Evolutionary conservation across 805 yeast genomes (phyloP).

Genomic region (Dipodascopsis tothii): DNA sequence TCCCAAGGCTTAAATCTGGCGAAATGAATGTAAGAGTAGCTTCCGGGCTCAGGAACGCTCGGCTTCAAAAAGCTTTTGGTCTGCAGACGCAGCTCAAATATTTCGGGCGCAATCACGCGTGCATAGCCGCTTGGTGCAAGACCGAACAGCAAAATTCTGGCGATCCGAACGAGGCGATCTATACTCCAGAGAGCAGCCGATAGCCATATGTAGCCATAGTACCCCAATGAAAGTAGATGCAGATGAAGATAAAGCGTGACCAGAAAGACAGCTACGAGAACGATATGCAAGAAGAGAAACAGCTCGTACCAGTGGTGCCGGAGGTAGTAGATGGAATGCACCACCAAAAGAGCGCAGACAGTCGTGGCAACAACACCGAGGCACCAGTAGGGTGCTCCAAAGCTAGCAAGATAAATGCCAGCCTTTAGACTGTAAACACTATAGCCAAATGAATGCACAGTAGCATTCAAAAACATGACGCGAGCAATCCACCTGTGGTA

Average conservation of each 20-base stretch:
- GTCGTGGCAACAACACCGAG: neutral
- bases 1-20: slow-evolving; percentile 11
- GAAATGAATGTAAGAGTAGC: slow-evolving; percentile 19
- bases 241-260: slow-evolving; percentile 51
- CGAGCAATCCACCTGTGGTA: slow-evolving; percentile 63
- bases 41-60: slow-evolving; percentile 11
- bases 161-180: slow-evolving; percentile 54
- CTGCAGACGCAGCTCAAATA: neutral
- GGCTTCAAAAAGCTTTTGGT: neutral
- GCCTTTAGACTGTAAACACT: neutral
- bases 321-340: slow-evolving; percentile 46
- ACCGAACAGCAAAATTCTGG: slow-evolving; percentile 33
- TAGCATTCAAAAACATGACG: slow-evolving; percentile 31
- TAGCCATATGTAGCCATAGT: slow-evolving; percentile 63
- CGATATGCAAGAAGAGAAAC: slow-evolving; percentile 50
- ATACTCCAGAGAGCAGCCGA: slow-evolving; percentile 61
- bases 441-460: slow-evolving; percentile 24
- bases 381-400: neutral
- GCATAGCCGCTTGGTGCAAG: neutral
- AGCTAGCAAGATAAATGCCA: neutral
- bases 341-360: slow-evolving; percentile 27
- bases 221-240: neutral
- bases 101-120: slow-evolving; percentile 1
- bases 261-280: slow-evolving; percentile 47
- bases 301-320: slow-evolving; percentile 52